Conservation (phyloP, 2,329 filamentous ascomycete genomes). For the Tolypocladium nubicola region DNA sequence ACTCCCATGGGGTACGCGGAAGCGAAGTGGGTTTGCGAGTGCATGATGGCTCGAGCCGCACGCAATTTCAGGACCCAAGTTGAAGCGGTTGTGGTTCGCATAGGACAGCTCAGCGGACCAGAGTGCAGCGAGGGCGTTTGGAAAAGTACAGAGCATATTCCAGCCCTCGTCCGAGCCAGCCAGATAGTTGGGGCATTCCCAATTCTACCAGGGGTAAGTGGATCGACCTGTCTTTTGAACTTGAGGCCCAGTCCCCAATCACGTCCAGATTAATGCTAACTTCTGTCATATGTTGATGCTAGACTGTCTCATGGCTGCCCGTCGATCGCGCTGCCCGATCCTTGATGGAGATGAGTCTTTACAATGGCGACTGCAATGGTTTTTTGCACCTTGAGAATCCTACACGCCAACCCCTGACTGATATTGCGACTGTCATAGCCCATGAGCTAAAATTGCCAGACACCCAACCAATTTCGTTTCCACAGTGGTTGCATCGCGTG, state of each 20-base stretch:
- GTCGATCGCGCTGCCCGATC: constrained; percentile 10
- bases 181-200: constrained; percentile 18
- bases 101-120: constrained; percentile 33
- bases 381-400: constrained; percentile 13
- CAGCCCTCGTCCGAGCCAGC: constrained; percentile 29
- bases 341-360: constrained; percentile 1
- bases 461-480: constrained; percentile 1
- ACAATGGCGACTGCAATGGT: too few relatives aligned
- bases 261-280: too few relatives aligned
- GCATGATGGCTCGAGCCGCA: constrained; percentile 28
- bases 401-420: constrained; percentile 6
- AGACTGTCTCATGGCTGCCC: constrained; percentile 11
- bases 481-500: constrained; percentile 9
- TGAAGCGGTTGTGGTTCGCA: constrained; percentile 24
- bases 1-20: constrained; percentile 30
- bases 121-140: constrained; percentile 26
- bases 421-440: constrained; percentile 9
- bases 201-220: constrained; percentile 7
- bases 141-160: constrained; percentile 34
- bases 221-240: too few relatives aligned
- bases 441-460: constrained; percentile 5
- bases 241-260: too few relatives aligned
- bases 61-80: constrained; percentile 20
- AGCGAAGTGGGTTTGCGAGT: constrained; percentile 34
- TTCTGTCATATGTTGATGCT: too few relatives aligned